Base-by-base conservation (phyloP, 83 land plant species). In the Thuja plicata region DNA sequence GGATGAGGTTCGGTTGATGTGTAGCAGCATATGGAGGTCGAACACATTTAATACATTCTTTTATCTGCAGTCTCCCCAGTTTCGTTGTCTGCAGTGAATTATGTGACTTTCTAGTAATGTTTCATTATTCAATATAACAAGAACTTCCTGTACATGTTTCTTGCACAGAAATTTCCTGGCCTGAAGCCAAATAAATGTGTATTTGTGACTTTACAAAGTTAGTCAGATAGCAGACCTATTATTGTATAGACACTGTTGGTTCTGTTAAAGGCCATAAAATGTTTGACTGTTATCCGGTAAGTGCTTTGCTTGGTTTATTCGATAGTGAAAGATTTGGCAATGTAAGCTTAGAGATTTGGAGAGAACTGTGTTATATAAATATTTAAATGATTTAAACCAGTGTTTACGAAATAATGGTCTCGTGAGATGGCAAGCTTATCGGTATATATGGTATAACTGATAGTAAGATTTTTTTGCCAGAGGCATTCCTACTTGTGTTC, bases 141-240 rank as follows among this genome's bases (percentile, higher is more conserved):
- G 8, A 35, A 9, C 4, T 76, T 76, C 17, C 35, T 76, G 79
- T 76, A 34, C 38, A 76, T 76, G 73, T 76, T 76, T 76, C 79
- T 76, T 76, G 35, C 38, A 76, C 38, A 76, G 79, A 76, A 34
- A 35, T 76, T 37, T 76, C 79, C 79, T 76, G 40, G 79, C 40
- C 15, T 76, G 79, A 35, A 76, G 40, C 79, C 34, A 76, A 76
- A 35, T 76, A 32, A 76, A 32, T 76, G 1, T 76, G 79, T 76
- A 76, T 76, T 35, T 76, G 79, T 76, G 79, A 76, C 79, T 76
- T 54, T 76, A 76, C 35, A 32, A 76, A 76, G 38, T 30, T 76
- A 35, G 15, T 34, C 17, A 0, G 38, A 76, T 76, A 35, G 79
- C 79, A 35, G 35, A 19, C 38, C 17, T 76, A 7, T 76, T 76